phyloP scores from a whole-genome alignment of 2,329 filamentous ascomycete species.

The Scorias spongiosa region DNA sequence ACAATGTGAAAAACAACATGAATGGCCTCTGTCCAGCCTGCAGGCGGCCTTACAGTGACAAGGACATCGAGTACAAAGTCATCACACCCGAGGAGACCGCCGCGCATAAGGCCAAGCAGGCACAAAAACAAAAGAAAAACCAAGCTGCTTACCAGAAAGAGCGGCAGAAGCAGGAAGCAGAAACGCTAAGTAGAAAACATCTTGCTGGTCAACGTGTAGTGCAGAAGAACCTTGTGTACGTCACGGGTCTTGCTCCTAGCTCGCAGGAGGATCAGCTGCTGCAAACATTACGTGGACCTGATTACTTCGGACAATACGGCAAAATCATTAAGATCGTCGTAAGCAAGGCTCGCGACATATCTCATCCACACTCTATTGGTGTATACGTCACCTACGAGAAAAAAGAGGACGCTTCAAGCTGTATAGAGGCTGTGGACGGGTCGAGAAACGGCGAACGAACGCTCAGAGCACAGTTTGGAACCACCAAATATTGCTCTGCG shows the following conservation, averaged over 20 bases:
- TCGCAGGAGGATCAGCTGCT: conserved; percentile 85
- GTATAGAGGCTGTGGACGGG: conserved; percentile 84
- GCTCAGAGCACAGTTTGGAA: conserved; percentile 64
- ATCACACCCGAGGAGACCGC: conserved; percentile 83
- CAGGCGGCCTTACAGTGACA: conserved; percentile 86
- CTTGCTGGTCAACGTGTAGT: conserved; percentile 89
- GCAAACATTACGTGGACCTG: conserved; percentile 72
- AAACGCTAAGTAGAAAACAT: conserved; percentile 90
- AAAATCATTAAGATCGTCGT: conserved; percentile 98
- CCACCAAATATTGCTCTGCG: conserved; percentile 96
- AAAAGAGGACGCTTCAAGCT: conserved; percentile 77
- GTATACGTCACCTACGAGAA: conserved; percentile 97
- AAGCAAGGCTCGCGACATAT: conserved; percentile 75
- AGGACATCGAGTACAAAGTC: conserved; percentile 92
- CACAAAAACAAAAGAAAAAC: conserved; percentile 81
- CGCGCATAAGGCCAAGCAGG: conserved; percentile 56
- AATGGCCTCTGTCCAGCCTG: conserved; percentile 97
- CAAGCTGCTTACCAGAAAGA: conserved; percentile 84
- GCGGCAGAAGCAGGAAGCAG: conserved; percentile 87
- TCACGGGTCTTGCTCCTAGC: conserved; percentile 82
- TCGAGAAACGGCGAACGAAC: conserved; percentile 80
- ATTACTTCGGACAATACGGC: conserved; percentile 97
- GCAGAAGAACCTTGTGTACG: conserved; percentile 97
- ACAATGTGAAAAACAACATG: conserved; percentile 97
- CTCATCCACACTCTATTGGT: conserved; percentile 68